A percentile compares a stretch with the other conserved stretches of the same genome.
These are phyloP conservation scores for Ustilago lituana DNA, from an alignment of 1,284 basidiomycete species.

Conservation along the genomic window DNA sequence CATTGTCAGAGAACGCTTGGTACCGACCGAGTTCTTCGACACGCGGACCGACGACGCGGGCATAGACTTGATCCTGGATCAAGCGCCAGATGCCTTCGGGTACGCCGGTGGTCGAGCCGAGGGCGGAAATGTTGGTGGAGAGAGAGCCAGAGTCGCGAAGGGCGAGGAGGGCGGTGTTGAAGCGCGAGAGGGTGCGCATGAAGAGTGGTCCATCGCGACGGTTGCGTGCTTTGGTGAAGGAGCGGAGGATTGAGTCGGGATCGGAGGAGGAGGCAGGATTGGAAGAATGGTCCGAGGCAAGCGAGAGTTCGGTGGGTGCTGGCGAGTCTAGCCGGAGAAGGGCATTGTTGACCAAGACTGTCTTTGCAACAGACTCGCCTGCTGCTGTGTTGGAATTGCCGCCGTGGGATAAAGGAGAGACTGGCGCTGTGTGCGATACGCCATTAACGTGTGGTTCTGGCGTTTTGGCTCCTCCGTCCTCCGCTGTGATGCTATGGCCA, in stretches of 20 bases:
- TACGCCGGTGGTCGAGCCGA: slow-evolving; percentile 58
- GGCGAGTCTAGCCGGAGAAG: slow-evolving; percentile 24
- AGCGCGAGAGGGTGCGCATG: slow-evolving; percentile 69
- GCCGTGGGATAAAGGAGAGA: slow-evolving; percentile 25
- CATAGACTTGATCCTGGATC: slow-evolving; percentile 71
- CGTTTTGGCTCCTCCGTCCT: slow-evolving; percentile 9
- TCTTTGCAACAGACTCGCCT: slow-evolving; percentile 16
- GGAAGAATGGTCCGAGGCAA: slow-evolving; percentile 23
- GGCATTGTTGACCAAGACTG: slow-evolving; percentile 21
- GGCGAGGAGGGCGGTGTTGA: slow-evolving; percentile 69
- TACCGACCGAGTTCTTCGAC: slow-evolving; percentile 70
- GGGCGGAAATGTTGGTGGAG: slow-evolving; percentile 53
- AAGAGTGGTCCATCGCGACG: slow-evolving; percentile 70
- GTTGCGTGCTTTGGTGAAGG: slow-evolving; percentile 71
- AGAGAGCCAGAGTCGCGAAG: slow-evolving; percentile 68
- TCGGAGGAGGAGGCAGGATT: slow-evolving; percentile 12
- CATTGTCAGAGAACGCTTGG: slow-evolving; percentile 67
- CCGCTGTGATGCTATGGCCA: neutral
- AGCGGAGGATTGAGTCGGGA: slow-evolving; percentile 69
- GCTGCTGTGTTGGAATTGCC: neutral
- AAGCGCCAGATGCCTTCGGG: slow-evolving; percentile 69
- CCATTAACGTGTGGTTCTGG: slow-evolving; percentile 31
- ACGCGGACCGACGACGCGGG: slow-evolving; percentile 71
- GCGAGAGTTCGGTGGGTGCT: slow-evolving; percentile 23
- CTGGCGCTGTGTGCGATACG: slow-evolving; percentile 32